Percentiles rank a stretch among this genome's conserved stretches.
phyloP scores from a whole-genome alignment of 2,329 filamentous ascomycete species.

The Monilinia fructigena region DNA sequence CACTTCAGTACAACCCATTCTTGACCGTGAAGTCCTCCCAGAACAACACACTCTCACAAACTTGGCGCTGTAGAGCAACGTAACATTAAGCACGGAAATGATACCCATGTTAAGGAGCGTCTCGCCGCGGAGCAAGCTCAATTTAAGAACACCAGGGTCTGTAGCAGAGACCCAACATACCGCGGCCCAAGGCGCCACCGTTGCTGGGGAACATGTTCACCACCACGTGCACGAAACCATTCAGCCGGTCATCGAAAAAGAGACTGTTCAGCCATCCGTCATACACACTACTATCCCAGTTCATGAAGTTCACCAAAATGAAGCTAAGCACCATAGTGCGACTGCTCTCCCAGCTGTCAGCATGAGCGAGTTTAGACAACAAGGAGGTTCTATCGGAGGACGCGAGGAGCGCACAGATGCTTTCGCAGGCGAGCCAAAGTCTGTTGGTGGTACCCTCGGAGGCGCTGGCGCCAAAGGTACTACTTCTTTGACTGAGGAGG shows the following conservation, averaged over 20 bases:
- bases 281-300: conserved; percentile 71
- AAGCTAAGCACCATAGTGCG: conserved; percentile 63
- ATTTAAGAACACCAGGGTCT: conserved; percentile 52
- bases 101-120: conserved; percentile 46
- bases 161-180: conserved; percentile 51
- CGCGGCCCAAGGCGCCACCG: conserved; percentile 47
- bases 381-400: conserved; percentile 54
- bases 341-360: conserved; percentile 63
- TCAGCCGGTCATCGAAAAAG: conserved; percentile 69
- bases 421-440: conserved; percentile 61
- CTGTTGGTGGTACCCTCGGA: conserved; percentile 41
- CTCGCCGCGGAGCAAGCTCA: conserved; percentile 54
- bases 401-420: conserved; percentile 56
- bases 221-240: conserved; percentile 53
- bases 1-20: conserved; percentile 65
- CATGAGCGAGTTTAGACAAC: conserved; percentile 59
- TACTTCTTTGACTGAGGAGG: conserved; percentile 35
- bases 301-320: conserved; percentile 69
- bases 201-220: conserved; percentile 63
- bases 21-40: conserved; percentile 53
- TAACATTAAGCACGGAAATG: conserved; percentile 59
- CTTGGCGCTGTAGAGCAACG: conserved; percentile 59
- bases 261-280: conserved; percentile 64
- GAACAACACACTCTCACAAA: conserved; percentile 64
- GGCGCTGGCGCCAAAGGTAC: conserved; percentile 35